These are phyloP conservation scores for Halteria grandinella DNA, from an alignment of 73 alveolate genomes.

Conservation along the genomic window DNA sequence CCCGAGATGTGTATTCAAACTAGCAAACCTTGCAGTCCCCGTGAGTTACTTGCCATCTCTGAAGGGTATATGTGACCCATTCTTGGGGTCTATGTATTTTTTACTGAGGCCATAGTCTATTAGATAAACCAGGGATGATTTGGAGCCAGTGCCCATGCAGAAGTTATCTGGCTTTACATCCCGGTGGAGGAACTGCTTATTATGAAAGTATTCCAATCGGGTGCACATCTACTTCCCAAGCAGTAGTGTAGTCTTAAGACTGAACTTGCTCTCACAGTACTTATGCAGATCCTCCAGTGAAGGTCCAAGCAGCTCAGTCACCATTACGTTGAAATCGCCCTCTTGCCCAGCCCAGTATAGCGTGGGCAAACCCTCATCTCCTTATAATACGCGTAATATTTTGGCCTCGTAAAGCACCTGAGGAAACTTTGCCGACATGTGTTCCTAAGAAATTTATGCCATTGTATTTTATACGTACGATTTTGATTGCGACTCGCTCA, in stretches of 20 bases:
- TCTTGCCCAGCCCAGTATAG: conserved; percentile 60
- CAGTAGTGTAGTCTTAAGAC: conserved; percentile 75
- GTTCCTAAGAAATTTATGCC: not conserved
- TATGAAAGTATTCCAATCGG: conserved; percentile 75
- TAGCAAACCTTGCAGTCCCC: conserved; percentile 87
- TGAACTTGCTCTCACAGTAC: conserved; percentile 64
- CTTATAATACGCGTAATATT: not conserved
- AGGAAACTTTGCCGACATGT: conserved; percentile 19
- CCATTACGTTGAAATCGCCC: conserved; percentile 73
- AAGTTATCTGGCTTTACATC: conserved; percentile 82
- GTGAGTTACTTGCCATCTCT: conserved; percentile 79
- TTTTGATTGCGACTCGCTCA: not conserved
- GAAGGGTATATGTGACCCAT: conserved; percentile 83
- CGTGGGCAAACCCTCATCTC: conserved; percentile 47
- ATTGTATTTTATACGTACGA: conserved; percentile 20
- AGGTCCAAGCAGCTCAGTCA: conserved; percentile 85
- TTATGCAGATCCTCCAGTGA: conserved; percentile 69
- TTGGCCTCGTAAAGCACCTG: not conserved
- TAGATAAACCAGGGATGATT: conserved; percentile 79
- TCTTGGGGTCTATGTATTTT: conserved; percentile 79
- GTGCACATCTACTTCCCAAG: conserved; percentile 79
- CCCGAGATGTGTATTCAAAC: conserved; percentile 83
- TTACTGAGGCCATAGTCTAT: conserved; percentile 91
- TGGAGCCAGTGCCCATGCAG: conserved; percentile 73
- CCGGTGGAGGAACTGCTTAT: conserved; percentile 65